Evolutionary conservation across 306 rosid genomes (phyloP), one percentile per base, ranked within the genome.

Genomic region (Citrullus colocynthis): DNA sequence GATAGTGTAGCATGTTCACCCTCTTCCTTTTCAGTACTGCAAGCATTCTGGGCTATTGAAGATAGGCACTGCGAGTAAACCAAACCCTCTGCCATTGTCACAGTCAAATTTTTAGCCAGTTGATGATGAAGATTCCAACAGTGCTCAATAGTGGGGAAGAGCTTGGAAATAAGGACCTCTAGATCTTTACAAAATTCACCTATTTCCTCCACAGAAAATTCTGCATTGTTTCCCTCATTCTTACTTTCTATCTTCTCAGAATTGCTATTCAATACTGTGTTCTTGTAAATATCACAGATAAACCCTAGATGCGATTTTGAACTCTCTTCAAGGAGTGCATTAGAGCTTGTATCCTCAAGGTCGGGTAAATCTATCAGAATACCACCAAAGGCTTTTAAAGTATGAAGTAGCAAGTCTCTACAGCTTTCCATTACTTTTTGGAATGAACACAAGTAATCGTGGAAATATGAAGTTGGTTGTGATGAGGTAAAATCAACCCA

Each of bases 81-180:
- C 76, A 86, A 82, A 84, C 96, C 91, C 81, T 93, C 91, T 5
- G 97, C 87, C 32, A 84, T 81, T 62, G 82, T 76, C 78, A 90
- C 83, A 7, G 91, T 88, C 75, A 93, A 74, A 75, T 85, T 93
- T 84, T 85, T 90, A 59, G 93, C 86, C 57, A 93, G 83, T 80
- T 90, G 97, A 73, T 82, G 91, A 87, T 91, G 97, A 85, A 93
- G 91, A 83, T 78, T 87, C 97, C 96, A 93, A 82, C 97, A 90
- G 70, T 80, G 81, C 83, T 90, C 98, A 81, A 83, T 82, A 24
- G 96, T 83, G 64, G 91, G 83, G 83, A 66, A 82, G 81, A 93
- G 91, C 82, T 87, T 88, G 49, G 77, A 61, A 79, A 93, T 86
- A 79, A 93, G 92, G 83, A 13, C 81, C 84, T 83, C 93, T 41